Conservation (phyloP, 768 basidiomycete genomes). For the Boletellus ananiceps region DNA sequence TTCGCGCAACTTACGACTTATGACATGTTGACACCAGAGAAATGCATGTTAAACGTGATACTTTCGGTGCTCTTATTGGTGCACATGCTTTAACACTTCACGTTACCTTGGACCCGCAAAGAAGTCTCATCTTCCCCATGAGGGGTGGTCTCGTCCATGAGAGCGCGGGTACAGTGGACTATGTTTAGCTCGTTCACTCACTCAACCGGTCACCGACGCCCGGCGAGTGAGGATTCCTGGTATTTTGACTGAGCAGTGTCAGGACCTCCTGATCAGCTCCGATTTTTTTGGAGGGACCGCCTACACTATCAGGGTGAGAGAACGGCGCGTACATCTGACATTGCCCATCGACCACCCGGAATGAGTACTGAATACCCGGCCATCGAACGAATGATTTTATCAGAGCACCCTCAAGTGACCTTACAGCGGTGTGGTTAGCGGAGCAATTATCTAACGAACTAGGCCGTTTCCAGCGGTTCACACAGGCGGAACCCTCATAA, state of each 20-base stretch:
- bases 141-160: background rate
- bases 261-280: background rate
- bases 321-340: background rate
- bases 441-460: background rate
- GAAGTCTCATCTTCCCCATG: constrained; percentile 9
- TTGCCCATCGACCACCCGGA: background rate
- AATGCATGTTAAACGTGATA: constrained; percentile 2
- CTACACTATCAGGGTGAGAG: constrained; percentile 1
- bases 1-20: constrained; percentile 1
- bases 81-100: constrained; percentile 12
- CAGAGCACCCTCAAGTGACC: background rate
- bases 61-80: constrained; percentile 10
- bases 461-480: background rate
- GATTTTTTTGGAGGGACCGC: background rate
- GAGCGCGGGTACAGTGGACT: background rate
- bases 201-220: background rate
- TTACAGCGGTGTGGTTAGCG: background rate
- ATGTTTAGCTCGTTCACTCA: background rate
- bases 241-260: background rate
- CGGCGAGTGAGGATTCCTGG: too few relatives aligned
- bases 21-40: background rate
- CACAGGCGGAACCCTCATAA: background rate
- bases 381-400: background rate
- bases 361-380: background rate
- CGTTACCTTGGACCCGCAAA: constrained; percentile 3